Conservation (phyloP, 345 rosid genomes). For the Ceriops tagal region DNA sequence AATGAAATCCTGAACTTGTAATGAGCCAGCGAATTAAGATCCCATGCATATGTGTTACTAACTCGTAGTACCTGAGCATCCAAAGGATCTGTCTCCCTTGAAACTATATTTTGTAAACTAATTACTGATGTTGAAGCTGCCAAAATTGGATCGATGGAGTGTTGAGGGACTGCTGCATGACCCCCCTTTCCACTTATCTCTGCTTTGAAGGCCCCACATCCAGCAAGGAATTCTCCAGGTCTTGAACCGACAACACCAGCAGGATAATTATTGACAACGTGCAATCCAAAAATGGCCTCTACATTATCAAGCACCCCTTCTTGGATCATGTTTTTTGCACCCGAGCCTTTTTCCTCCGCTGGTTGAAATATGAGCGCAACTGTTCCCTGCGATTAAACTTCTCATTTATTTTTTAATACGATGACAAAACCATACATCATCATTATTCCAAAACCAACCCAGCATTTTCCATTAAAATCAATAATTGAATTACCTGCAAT, state of each 20-base stretch:
- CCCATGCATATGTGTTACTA: neutral
- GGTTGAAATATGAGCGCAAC: slow-evolving; percentile 63
- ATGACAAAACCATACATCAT: neutral
- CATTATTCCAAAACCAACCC: too few relatives aligned
- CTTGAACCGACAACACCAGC: slow-evolving; percentile 43
- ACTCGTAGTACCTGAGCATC: slow-evolving; percentile 47
- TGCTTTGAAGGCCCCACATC: slow-evolving; percentile 61
- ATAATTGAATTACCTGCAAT: slow-evolving; percentile 29
- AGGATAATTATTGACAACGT: slow-evolving; percentile 37
- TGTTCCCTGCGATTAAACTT: slow-evolving; percentile 42
- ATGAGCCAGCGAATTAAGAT: neutral
- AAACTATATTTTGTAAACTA: slow-evolving; percentile 58
- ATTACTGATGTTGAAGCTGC: slow-evolving; percentile 52
- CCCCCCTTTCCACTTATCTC: slow-evolving; percentile 54
- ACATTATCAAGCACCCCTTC: slow-evolving; percentile 49
- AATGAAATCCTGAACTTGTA: too few relatives aligned
- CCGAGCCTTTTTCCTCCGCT: slow-evolving; percentile 60
- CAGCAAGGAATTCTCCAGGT: slow-evolving; percentile 60
- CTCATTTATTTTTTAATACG: neutral
- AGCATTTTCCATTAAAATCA: too few relatives aligned
- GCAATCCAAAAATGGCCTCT: slow-evolving; percentile 57
- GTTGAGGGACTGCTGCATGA: slow-evolving; percentile 50
- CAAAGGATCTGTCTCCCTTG: slow-evolving; percentile 60
- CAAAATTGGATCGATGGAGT: slow-evolving; percentile 57
- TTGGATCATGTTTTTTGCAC: slow-evolving; percentile 52